phyloP scores from a whole-genome alignment of 139 green algal genomes.

The Coelastrella sp. region DNA sequence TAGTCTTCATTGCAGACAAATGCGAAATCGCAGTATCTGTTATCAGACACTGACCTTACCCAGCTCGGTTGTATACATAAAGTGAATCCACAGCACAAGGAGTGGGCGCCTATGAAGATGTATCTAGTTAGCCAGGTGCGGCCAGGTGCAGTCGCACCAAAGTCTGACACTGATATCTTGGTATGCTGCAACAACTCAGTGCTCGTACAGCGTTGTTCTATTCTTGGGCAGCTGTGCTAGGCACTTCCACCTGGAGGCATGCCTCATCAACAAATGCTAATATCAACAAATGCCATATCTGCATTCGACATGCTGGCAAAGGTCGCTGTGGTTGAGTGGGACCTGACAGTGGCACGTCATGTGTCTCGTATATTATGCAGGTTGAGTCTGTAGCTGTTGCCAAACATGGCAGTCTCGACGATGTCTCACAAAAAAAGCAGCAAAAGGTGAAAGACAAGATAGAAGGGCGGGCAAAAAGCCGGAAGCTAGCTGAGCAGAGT shows the following conservation, averaged over 20 bases:
- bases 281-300: too few relatives aligned
- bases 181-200: too few relatives aligned
- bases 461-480: conserved; percentile 3
- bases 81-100: conserved; percentile 52
- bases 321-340: neutral
- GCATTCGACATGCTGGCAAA: neutral
- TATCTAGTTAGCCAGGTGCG: conserved; percentile 51
- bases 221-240: too few relatives aligned
- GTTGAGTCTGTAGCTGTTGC: conserved; percentile 52
- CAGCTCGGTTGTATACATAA: conserved; percentile 31
- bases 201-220: too few relatives aligned
- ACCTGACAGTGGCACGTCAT: neutral
- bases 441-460: neutral
- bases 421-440: neutral
- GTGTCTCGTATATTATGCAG: conserved; percentile 30
- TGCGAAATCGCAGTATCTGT: conserved; percentile 57
- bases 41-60: conserved; percentile 61
- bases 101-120: conserved; percentile 61
- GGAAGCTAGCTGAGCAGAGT: conserved; percentile 7
- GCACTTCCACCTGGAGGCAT: neutral
- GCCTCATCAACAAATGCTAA: neutral
- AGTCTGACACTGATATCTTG: too few relatives aligned
- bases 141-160: neutral
- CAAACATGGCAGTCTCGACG: conserved; percentile 39
- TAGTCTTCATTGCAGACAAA: conserved; percentile 17